Evolutionary conservation across 2,329 filamentous ascomycete species (phyloP), one percentile per base, ranked within the genome.

Genomic region (Colletotrichum echinochloae): DNA sequence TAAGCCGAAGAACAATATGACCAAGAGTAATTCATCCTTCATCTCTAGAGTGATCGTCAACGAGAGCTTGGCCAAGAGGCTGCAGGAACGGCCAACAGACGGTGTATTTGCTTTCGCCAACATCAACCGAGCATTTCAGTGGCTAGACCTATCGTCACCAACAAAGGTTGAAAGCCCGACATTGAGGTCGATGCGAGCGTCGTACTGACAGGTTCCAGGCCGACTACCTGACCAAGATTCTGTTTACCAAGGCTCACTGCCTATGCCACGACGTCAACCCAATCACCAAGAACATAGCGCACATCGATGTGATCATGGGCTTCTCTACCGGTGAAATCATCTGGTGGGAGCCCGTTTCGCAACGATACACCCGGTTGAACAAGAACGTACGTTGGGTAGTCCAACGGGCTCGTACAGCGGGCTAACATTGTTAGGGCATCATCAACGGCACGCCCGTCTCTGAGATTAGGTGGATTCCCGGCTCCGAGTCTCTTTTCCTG

Each of bases 1-100:
- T 12, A 99, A 99, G 80, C 96, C 96, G 2, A 99, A 98, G 86
- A 98, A 95, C 82, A 98, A 97, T 80, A 96, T 99, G 80, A 91
- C 95, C 62, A 99, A 99, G 85, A 98, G 94, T 83, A 98, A 97
- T 81, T 99, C 96, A 12, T 97, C 95, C 0, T 99, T 98, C 78
- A 96, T 99, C 37, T 98, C 95, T n/a, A 87, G 96, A 65, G 95
- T 98, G 39, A 97, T 98, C 73, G 91, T 94, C 20, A 93, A 97
- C 77, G 96, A 99, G 76, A 87, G 87, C 5, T 81, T 97, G 65
- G 87, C 88, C 28, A 97, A 96, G 81, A 91, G 93, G 73, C 81
- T 98, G 73, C 88, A 89, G 59, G 96, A 98, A 39, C 90, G 94
- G 72, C 89, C 91, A 16, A 85, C 86, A 2, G 93, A 96, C 73